Percentiles rank a stretch among this genome's conserved stretches.
phyloP scores from a whole-genome alignment of 371 early-diverging fungal genomes.

The Mucor irregularis region DNA sequence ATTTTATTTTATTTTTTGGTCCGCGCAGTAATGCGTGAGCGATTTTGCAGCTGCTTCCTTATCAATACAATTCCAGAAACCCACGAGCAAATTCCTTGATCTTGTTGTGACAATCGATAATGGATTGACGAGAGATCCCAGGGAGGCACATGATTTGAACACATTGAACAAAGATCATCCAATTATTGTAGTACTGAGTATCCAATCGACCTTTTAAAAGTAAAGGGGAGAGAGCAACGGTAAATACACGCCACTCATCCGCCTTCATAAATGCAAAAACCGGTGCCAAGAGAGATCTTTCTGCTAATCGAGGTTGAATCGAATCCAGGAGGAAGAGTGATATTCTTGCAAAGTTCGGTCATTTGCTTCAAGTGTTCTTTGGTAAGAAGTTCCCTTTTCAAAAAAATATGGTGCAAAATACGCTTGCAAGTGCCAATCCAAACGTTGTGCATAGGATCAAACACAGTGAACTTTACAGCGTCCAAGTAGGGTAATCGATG shows the following conservation, averaged over 20 bases:
- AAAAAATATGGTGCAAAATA: neutral
- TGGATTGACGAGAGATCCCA: no score
- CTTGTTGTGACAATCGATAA: no score
- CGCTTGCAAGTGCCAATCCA: slow-evolving; percentile 2
- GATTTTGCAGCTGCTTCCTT: no score
- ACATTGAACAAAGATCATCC: no score
- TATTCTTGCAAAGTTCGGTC: neutral
- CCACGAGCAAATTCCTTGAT: no score
- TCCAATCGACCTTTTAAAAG: neutral
- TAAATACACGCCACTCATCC: neutral
- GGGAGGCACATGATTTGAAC: no score
- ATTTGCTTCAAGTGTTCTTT: neutral
- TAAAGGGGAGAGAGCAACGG: neutral
- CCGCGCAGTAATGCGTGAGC: no score
- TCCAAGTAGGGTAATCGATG: slow-evolving; percentile 6
- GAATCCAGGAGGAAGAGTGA: neutral
- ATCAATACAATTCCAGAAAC: no score
- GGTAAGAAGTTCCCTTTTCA: neutral
- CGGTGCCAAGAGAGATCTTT: neutral
- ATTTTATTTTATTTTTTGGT: no score
- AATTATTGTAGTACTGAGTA: no score
- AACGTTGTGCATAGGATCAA: slow-evolving; percentile 14
- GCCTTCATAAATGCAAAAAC: neutral
- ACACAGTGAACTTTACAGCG: neutral
- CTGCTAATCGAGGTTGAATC: neutral